Base-by-base conservation (phyloP, 257 asterid species). In the Fraxinus excelsior region DNA sequence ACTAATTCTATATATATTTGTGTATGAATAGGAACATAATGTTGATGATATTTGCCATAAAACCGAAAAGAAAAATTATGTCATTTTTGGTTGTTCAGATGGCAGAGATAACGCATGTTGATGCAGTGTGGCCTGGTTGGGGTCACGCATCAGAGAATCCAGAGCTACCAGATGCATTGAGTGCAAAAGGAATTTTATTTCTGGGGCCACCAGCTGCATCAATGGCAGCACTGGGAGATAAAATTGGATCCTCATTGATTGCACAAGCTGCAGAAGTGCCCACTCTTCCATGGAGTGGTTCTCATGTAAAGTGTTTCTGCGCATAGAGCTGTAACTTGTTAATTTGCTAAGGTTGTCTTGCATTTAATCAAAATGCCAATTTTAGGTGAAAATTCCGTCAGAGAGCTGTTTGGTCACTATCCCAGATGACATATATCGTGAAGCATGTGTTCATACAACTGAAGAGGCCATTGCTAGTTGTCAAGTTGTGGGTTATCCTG, bases 111-210 rank as follows among this genome's bases (percentile, higher is more conserved):
- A 96, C 99, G 28, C 97, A 71, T 71, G 98, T 96, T 3, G 97
- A 91, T 87, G 99, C 99, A 51, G 99, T 96, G 77, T 96, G 99
- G 99, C 99, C 99, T 87, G 99, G 99, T 77, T 96, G 99, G 99
- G 99, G 99, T 77, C 99, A 96, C 82, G 99, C 99, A 74, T 96
- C 99, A 37, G 99, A 96, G 85, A 93, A 88, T 86, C 99, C 99
- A 32, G 99, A 91, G 85, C 90, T 93, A 69, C 98, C 99, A 13
- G 99, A 91, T 79, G 98, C 98, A 80, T 85, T 96, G 81, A 75
- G 81, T 75, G 93, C 89, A 71, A 96, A 93, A 85, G 97, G 91
- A 49, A 87, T 96, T 34, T 78, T 93, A 79, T 96, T 96, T 91
- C 94, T 96, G 68, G 99, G 98, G 67, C 98, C 98, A 13, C 98